A percentile compares a stretch with the other conserved stretches of the same genome.
Evolutionary conservation across 2,329 filamentous ascomycete species (phyloP).

Genomic region (Zasmidium angulare): DNA sequence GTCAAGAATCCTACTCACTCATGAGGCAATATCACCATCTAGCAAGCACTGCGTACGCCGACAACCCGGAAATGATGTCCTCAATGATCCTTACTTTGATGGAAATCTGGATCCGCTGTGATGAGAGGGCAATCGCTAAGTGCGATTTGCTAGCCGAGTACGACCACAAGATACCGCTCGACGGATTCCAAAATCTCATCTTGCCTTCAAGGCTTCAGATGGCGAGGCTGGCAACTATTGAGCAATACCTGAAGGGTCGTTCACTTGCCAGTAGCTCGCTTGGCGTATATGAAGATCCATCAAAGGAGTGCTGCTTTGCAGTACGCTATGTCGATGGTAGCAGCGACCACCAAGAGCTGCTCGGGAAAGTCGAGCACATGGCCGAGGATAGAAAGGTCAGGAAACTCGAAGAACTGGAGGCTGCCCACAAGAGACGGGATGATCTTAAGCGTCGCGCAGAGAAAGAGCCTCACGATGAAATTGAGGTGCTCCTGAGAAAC

Average conservation of each 20-base stretch:
- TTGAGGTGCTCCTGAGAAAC: constrained; percentile 3
- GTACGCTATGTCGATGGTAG: constrained; percentile 44
- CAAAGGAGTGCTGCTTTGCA: constrained; percentile 44
- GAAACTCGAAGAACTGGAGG: constrained; percentile 44
- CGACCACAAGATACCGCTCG: constrained; percentile 52
- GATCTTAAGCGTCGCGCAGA: constrained; percentile 25
- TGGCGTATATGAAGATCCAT: neutral
- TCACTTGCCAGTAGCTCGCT: constrained; percentile 24
- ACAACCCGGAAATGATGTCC: constrained; percentile 53
- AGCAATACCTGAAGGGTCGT: constrained; percentile 49
- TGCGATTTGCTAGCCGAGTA: constrained; percentile 54
- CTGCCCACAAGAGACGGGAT: constrained; percentile 39
- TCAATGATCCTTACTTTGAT: constrained; percentile 54
- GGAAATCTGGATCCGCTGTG: constrained; percentile 60
- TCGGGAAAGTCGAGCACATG: neutral
- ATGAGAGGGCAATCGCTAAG: constrained; percentile 43
- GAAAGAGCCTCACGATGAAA: neutral
- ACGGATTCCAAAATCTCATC: constrained; percentile 57
- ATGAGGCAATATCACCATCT: constrained; percentile 22
- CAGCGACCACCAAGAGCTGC: neutral
- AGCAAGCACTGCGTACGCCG: constrained; percentile 39
- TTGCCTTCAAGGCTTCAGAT: constrained; percentile 51
- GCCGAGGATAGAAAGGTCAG: constrained; percentile 28
- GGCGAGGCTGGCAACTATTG: constrained; percentile 50
- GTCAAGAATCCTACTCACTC: neutral